Conservation (phyloP, 140 eudicot genomes). For the Cichorium intybus region DNA sequence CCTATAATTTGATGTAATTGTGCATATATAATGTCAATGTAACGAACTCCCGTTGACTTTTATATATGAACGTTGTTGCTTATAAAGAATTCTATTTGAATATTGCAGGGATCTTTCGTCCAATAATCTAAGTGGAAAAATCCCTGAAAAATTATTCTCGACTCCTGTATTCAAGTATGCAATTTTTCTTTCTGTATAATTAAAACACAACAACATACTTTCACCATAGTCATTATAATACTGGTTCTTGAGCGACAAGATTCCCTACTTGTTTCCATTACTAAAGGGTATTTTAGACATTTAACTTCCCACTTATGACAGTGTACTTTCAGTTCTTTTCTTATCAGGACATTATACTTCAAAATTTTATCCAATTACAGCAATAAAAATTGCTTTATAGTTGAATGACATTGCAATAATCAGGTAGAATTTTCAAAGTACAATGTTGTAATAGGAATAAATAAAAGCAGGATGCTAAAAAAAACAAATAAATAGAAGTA, state of each 20-base stretch:
- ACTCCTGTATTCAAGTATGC: conserved; percentile 62
- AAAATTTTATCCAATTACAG: too few species aligned
- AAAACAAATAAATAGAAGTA: too few species aligned
- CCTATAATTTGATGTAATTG: not conserved
- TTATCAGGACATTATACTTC: not conserved
- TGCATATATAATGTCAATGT: conserved; percentile 19
- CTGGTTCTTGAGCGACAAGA: too few species aligned
- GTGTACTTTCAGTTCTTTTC: not conserved
- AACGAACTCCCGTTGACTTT: conserved; percentile 16
- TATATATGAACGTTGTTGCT: conserved; percentile 1
- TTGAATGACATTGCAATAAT: too few species aligned
- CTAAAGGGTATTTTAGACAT: not conserved
- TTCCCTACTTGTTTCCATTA: too few species aligned
- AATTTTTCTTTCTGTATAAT: not conserved
- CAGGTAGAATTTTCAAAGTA: too few species aligned
- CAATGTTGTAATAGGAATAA: too few species aligned
- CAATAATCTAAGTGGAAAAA: conserved; percentile 60
- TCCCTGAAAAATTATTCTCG: conserved; percentile 59
- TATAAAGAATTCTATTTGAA: conserved; percentile 5
- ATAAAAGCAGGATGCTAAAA: too few species aligned
- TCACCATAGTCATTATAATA: too few species aligned
- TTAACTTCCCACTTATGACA: not conserved
- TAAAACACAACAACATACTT: too few species aligned
- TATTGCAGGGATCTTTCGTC: conserved; percentile 78
- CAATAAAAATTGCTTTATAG: too few species aligned